phyloP scores from a whole-genome alignment of 2,329 filamentous ascomycete species.

The Drechslerella coelobrocha region DNA sequence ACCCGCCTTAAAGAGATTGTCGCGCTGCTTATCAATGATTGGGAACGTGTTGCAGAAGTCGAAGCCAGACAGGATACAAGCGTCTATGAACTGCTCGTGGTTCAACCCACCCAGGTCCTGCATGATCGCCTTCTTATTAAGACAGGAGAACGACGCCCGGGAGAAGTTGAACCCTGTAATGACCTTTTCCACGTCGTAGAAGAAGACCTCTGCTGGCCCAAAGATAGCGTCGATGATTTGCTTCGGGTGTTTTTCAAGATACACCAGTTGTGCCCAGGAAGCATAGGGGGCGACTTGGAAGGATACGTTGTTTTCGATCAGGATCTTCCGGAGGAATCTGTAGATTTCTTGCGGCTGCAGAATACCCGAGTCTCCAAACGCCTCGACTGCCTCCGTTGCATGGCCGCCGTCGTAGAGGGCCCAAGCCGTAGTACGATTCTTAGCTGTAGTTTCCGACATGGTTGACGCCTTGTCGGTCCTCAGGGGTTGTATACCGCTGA shows the following conservation, averaged over 20 bases:
- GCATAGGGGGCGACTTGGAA: constrained; percentile 55
- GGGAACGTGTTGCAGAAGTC: constrained; percentile 81
- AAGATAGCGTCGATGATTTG: constrained; percentile 55
- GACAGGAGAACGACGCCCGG: constrained; percentile 68
- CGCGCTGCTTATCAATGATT: constrained; percentile 68
- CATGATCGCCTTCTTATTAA: constrained; percentile 73
- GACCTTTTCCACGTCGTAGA: constrained; percentile 56
- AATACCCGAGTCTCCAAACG: constrained; percentile 84
- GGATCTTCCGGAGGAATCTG: constrained; percentile 53
- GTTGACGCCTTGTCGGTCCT: constrained; percentile 72
- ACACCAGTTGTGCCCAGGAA: constrained; percentile 55
- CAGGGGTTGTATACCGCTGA: constrained; percentile 82
- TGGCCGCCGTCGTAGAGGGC: constrained; percentile 80
- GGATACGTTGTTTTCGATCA: constrained; percentile 53
- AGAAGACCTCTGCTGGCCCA: constrained; percentile 54
- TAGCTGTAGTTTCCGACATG: constrained; percentile 69
- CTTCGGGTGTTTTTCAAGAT: constrained; percentile 53
- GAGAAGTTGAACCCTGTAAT: constrained; percentile 70
- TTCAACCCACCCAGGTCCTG: constrained; percentile 69
- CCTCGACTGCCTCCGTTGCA: constrained; percentile 78
- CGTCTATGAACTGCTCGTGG: constrained; percentile 79
- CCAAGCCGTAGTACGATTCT: constrained; percentile 82
- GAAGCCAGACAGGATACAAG: constrained; percentile 81
- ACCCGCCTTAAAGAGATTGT: constrained; percentile 73
- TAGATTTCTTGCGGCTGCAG: constrained; percentile 53